These are phyloP conservation scores for Leucogyrophana mollusca DNA, from an alignment of 768 basidiomycete species.

Conservation along the genomic window DNA sequence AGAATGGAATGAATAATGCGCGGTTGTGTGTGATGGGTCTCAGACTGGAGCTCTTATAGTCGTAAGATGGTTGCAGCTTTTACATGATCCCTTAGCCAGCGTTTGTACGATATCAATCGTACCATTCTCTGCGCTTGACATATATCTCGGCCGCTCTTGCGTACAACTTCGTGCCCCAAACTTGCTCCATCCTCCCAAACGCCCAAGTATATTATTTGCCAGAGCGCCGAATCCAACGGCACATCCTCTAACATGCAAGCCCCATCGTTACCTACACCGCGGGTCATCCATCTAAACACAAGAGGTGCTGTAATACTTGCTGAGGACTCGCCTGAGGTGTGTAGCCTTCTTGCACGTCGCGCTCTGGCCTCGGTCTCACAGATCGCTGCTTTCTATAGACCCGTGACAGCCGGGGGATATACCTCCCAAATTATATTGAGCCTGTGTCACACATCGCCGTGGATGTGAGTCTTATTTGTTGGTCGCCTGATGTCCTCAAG, in stretches of 20 bases:
- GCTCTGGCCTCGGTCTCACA: slow-evolving; percentile 7
- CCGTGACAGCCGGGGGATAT: slow-evolving; percentile 93
- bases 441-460: slow-evolving; percentile 97
- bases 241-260: slow-evolving; percentile 36
- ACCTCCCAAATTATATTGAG: slow-evolving; percentile 96
- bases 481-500: not conserved
- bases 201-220: no score
- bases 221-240: slow-evolving; percentile 5
- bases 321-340: slow-evolving; percentile 92
- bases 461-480: slow-evolving; percentile 63
- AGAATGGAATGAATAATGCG: not conserved
- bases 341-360: slow-evolving; percentile 22
- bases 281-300: slow-evolving; percentile 92
- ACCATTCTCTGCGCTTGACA: not conserved
- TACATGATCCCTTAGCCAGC: slow-evolving; percentile 2
- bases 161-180: no score
- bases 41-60: slow-evolving; percentile 5
- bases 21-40: slow-evolving; percentile 3
- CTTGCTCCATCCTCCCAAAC: no score
- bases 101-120: slow-evolving; percentile 10
- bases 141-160: no score
- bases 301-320: slow-evolving; percentile 90
- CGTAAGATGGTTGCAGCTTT: slow-evolving; percentile 3
- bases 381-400: slow-evolving; percentile 48
- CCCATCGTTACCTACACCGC: slow-evolving; percentile 75